Evolutionary conservation across 352 stramenopile genomes (phyloP), one percentile per base, ranked within the genome.

Genomic region (Globisporangium paroecandrum): DNA sequence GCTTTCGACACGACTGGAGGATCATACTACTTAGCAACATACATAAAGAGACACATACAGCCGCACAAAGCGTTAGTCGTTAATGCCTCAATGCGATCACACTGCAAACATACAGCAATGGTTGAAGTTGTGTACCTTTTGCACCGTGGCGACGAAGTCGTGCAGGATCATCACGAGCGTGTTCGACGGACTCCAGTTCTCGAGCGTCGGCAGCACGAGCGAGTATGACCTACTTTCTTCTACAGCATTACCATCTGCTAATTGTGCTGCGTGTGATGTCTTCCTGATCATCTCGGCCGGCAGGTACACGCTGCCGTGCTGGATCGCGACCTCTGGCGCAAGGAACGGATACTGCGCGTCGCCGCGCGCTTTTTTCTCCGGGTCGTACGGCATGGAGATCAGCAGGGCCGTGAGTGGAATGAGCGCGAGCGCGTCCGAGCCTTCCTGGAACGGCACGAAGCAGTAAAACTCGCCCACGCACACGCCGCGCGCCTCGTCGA

Each of bases 151-250:
- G 65, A 89, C 79, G 63, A 94, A 88, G 65, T 94, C 81, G 41
- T 88, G 69, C 24, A 94, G 65, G 10, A 94, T 56, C 84, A 91
- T 91, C 41, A 76, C 66, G 46, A 94, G 73, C 18, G 86, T 93
- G 20, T 87, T 88, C 10, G 86, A 94, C 46, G 86, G 86, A 36
- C 76, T 94, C 86, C 86, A 94, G 38, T 83, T 77, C 63, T 71
- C 61, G n/a, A 93, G 71, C 62, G 82, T 68, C 2, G 82, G 79
- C 22, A 94, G 69, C 25, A 77, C 70, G 9, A 92, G 66, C 58
- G 79, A 24, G 53, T 72, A 82, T 58, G 10, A 24, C 5, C 56
- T 49, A 32, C 32, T 49, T 12, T 12, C 49, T 9, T 66, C 54
- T 1, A 36, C 12, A 18, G 38, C 12, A 10, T 22, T 2, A 12